Conservation (phyloP, 2,329 filamentous ascomycete genomes). For the Rugonectria rugulosa region DNA sequence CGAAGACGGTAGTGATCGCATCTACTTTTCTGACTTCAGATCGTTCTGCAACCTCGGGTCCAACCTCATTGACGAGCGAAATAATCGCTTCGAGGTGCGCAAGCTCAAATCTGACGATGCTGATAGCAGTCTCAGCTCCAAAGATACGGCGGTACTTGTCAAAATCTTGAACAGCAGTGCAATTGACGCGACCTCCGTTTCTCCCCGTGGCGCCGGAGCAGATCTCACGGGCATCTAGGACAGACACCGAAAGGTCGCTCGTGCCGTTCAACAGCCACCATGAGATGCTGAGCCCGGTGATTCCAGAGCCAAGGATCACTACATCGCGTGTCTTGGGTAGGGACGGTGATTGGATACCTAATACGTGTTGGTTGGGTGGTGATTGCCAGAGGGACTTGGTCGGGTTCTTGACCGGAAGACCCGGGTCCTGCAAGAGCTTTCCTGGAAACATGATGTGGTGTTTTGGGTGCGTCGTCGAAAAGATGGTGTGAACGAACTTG, state of each 20-base stretch:
- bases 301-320: conserved; percentile 48
- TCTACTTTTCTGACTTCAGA: conserved; percentile 17
- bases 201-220: conserved; percentile 41
- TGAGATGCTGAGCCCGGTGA: conserved; percentile 44
- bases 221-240: conserved; percentile 40
- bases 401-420: conserved; percentile 45
- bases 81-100: not conserved
- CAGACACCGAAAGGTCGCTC: conserved; percentile 21
- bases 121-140: conserved; percentile 20
- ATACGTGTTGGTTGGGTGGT: conserved; percentile 21
- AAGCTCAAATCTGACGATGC: conserved; percentile 4
- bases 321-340: conserved; percentile 35
- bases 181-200: conserved; percentile 38
- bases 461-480: too few species aligned
- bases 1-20: not conserved
- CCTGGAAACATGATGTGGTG: too few species aligned
- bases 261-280: conserved; percentile 39
- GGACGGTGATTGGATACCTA: conserved; percentile 14
- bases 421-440: too few species aligned
- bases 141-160: conserved; percentile 5
- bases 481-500: too few species aligned
- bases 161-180: conserved; percentile 2
- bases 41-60: not conserved
- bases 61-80: not conserved
- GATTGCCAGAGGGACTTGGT: conserved; percentile 43